Evolutionary conservation across 805 yeast genomes (phyloP).

Genomic region (Cyberlindnera xishuangbannaensis): DNA sequence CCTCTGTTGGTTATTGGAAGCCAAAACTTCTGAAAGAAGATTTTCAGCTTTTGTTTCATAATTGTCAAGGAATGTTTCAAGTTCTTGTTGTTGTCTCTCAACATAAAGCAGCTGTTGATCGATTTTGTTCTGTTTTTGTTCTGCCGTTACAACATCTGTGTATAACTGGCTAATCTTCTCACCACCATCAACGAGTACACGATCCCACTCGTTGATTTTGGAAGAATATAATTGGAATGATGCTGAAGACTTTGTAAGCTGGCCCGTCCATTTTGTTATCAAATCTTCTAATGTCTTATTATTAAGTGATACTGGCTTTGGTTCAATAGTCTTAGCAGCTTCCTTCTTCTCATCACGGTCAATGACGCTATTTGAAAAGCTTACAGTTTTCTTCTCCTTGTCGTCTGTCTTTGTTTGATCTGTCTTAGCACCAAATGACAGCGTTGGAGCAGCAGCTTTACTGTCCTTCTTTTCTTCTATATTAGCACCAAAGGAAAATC

Average conservation of each 20-base stretch:
- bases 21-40: slow-evolving; percentile 30
- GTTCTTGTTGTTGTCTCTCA: slow-evolving; percentile 87
- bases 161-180: slow-evolving; percentile 76
- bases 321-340: slow-evolving; percentile 51
- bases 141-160: slow-evolving; percentile 74
- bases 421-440: slow-evolving; percentile 24
- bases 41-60: slow-evolving; percentile 52
- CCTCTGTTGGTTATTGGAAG: slow-evolving; percentile 26
- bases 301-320: slow-evolving; percentile 70
- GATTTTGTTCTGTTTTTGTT: slow-evolving; percentile 74
- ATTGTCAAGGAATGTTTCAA: slow-evolving; percentile 73
- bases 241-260: slow-evolving; percentile 63
- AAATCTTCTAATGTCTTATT: slow-evolving; percentile 92
- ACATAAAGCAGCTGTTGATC: slow-evolving; percentile 85
- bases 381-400: slow-evolving; percentile 23
- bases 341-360: slow-evolving; percentile 28
- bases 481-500: slow-evolving; percentile 26
- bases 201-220: slow-evolving; percentile 82
- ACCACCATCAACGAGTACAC: slow-evolving; percentile 74
- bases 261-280: slow-evolving; percentile 88
- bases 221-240: slow-evolving; percentile 72
- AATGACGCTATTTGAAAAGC: slow-evolving; percentile 23
- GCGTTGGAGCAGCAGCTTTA: slow-evolving; percentile 11
- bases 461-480: slow-evolving; percentile 16
- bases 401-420: slow-evolving; percentile 16